These are phyloP conservation scores for Rosa rugosa DNA, from an alignment of 306 rosid genomes.

Conservation along the genomic window DNA sequence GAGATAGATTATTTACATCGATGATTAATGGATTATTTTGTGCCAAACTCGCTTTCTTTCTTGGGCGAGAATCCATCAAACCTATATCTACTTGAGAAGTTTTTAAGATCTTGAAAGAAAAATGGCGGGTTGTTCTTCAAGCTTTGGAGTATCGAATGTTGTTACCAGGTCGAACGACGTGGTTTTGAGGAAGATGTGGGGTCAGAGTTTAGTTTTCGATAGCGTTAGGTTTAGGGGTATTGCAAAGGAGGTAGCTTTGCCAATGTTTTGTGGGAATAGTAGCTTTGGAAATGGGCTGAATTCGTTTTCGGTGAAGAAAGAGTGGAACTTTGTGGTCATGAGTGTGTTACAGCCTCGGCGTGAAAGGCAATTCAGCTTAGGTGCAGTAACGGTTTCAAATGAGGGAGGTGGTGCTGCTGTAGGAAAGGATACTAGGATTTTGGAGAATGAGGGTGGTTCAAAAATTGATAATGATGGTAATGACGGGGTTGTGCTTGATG, in stretches of 20 bases:
- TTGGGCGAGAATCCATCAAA: no score
- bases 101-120: background rate
- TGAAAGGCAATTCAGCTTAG: constrained; percentile 40
- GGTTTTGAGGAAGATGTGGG: constrained; percentile 39
- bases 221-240: constrained; percentile 41
- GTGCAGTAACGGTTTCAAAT: constrained; percentile 32
- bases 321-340: constrained; percentile 31
- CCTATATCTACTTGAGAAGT: background rate
- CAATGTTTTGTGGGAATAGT: constrained; percentile 28
- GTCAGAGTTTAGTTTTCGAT: constrained; percentile 31
- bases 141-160: constrained; percentile 41
- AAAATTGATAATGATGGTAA: constrained; percentile 29
- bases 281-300: constrained; percentile 23
- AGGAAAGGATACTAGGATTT: constrained; percentile 35
- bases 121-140: constrained; percentile 57
- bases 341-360: constrained; percentile 40
- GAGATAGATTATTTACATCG: no score
- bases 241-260: constrained; percentile 45
- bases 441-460: constrained; percentile 29
- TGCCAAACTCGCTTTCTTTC: no score
- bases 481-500: constrained; percentile 30
- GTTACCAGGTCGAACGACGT: constrained; percentile 41
- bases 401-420: constrained; percentile 33
- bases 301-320: constrained; percentile 32
- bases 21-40: no score